phyloP scores from a whole-genome alignment of 176 grass and related monocot genomes.

The Oryza coarctata region DNA sequence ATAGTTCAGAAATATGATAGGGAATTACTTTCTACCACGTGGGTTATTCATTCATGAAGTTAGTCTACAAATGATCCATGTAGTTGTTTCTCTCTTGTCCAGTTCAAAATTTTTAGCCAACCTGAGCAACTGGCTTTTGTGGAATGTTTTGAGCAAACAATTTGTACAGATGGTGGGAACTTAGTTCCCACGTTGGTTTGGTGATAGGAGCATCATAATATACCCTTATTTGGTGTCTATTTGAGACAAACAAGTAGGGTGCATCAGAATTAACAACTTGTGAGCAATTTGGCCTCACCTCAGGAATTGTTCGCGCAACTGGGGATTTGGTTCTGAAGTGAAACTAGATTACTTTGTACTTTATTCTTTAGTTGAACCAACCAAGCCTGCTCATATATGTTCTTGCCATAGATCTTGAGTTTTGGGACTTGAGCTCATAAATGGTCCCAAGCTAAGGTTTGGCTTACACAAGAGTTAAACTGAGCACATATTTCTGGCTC shows the following conservation, averaged over 20 bases:
- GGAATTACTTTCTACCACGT: neutral
- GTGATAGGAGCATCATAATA: neutral
- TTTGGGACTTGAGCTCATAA: neutral
- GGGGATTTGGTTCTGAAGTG: neutral
- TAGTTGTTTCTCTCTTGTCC: neutral
- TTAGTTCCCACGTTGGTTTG: slow-evolving; percentile 2
- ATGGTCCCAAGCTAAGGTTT: neutral
- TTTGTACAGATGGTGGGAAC: neutral
- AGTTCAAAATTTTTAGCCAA: neutral
- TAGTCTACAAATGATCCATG: neutral
- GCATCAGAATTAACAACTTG: slow-evolving; percentile 8
- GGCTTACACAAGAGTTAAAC: neutral
- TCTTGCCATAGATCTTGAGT: neutral
- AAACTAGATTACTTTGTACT: neutral
- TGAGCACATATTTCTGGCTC: neutral
- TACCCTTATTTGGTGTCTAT: neutral
- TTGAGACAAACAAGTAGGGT: neutral
- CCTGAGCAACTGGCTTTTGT: neutral
- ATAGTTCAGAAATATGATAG: neutral
- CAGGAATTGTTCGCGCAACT: neutral
- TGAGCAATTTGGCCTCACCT: neutral
- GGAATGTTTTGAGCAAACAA: neutral
- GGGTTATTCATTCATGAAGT: neutral
- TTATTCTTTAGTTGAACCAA: neutral
- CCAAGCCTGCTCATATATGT: neutral